Base-by-base conservation (phyloP, 2,329 filamentous ascomycete species). In the Calonectria crousiana region DNA sequence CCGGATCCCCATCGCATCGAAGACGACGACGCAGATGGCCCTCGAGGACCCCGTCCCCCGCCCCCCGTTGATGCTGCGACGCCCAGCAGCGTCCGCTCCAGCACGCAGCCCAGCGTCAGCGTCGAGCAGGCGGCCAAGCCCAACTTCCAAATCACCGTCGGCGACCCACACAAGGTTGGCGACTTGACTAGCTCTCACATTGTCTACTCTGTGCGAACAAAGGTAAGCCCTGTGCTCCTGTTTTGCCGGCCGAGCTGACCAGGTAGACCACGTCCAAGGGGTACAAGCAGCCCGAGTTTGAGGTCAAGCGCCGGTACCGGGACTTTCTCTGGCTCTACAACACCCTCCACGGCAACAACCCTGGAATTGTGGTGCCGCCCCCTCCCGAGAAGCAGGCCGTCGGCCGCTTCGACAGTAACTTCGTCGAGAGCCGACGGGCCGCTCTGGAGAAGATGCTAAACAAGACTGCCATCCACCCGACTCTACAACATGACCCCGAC, bases 281-380 rank as follows among this genome's bases (percentile, higher is more conserved):
- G 67, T 99, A 98, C 85, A 95, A 94, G 82, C 94, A 96, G 81
- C 90, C 95, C 67, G 96, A 98, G 82, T 98, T 99, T 82, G 93
- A 95, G 71, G 97, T 99, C 79, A 98, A 95, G 81, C 91, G 97
- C 80, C 92, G 97, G 82, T 99, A 98, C 85, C 93, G 96, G 73
- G 97, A 99, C 86, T 99, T 99, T 84, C 88, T 99, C 68, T 99
- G 97, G 97, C 92, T 99, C 34, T 99, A 99, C 85, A 98, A 93
- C 79, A 95, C 96, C 36, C 89, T 99, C 74, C 97, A 98, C 83
- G 93, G 93, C 75, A 99, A 98, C 84, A 98, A 97, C 81, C 97
- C 97, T 0, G 97, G 97, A 72, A 93, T 98, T 47, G 95, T 99
- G 36, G 95, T 99, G 16, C 97, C 97, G 0, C 96, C 97, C 10